Evolutionary conservation across 225 moss, liverwort and hornwort species (phyloP), one percentile per base, ranked within the genome.

Genomic region (Sphagnum tenellum): DNA sequence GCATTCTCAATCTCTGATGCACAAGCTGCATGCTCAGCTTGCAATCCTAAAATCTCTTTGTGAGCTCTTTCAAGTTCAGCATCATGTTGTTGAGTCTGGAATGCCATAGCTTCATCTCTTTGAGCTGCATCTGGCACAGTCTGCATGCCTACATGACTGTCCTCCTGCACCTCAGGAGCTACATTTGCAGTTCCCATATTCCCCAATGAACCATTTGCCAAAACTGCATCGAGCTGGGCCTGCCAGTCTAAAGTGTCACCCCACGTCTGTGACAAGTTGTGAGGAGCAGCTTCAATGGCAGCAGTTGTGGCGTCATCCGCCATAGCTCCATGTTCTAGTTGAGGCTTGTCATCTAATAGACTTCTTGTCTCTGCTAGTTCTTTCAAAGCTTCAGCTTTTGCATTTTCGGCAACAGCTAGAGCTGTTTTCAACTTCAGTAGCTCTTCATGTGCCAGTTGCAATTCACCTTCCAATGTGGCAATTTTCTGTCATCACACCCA

Each of bases 141-240:
- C 65, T 69, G 63, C 2, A 82, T 66, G n/a, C 66, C 71, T 54
- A 73, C 61, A 3, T 13, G 50, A 59, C 68, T 65, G 50, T 78
- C 85, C 74, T 62, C 29, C 29, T 29, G 29, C 29, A 29, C 29
- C 29, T 29, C 29, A 29, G 29, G 48, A 52, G 58, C 67, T 59
- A 12, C 70, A n/a, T 62, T 46, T 49, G 53, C 56, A 44, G 57
- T 11, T n/a, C 48, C 66, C 5, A 75, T 70, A 54, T 48, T 50
- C 51, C 58, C 66, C 2, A 69, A 65, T 29, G 29, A 55, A 55
- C 66, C 2, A 69, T 66, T n/a, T 67, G 74, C 74, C 47, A 85
- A 56, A 56, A 63, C 8, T 48, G 81, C 81, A 74, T 85, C 85
- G 3, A 85, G 78, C 46, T 81, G 85, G 72, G 81, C 72, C 74